Base-by-base conservation (phyloP, 257 asterid genomes). In the Solanum clarkiae region DNA sequence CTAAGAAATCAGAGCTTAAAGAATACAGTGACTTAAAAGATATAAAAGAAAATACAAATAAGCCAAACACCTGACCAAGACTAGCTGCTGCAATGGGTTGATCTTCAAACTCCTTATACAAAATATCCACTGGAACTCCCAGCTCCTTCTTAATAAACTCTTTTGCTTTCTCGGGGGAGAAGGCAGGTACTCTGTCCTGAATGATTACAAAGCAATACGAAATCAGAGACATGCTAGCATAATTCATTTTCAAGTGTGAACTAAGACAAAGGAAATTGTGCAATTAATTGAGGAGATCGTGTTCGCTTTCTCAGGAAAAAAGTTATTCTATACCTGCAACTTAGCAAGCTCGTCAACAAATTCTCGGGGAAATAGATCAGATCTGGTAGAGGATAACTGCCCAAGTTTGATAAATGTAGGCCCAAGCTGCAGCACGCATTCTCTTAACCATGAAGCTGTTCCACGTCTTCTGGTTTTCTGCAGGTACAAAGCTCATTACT, bases 31-130 rank as follows among this genome's bases (percentile, higher is more conserved):
- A 60, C 81, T 85, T 55, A 12, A 42, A 55, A 40, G 84, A 86
- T 16, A 85, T 82, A 22, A 45, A 69, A 55, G 60, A 44, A 80
- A 85, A 79, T 82, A 86, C 85, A 81, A 86, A 82, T 79, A 84
- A 90, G 84, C 85, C 91, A 93, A 92, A 91, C 95, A 94, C 98
- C 99, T 97, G 99, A 91, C 99, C 99, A 90, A 97, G 99, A 88
- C 99, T 97, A 91, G 99, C 99, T 87, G 99, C 98, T 80, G 99
- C 98, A 88, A 96, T 94, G 12, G 99, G 99, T 55, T 85, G 87
- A 84, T 96, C 99, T 91, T 96, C 99, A 81, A 96, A 96, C 89
- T 89, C 97, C 94, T 83, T 97, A 87, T 83, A 97, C 81, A 96
- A 75, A 77, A 92, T 75, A 79, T 90, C 80, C 53, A 95, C 85